Conservation (phyloP, 441 rosid genomes). For the Gossypium gossypioides region DNA sequence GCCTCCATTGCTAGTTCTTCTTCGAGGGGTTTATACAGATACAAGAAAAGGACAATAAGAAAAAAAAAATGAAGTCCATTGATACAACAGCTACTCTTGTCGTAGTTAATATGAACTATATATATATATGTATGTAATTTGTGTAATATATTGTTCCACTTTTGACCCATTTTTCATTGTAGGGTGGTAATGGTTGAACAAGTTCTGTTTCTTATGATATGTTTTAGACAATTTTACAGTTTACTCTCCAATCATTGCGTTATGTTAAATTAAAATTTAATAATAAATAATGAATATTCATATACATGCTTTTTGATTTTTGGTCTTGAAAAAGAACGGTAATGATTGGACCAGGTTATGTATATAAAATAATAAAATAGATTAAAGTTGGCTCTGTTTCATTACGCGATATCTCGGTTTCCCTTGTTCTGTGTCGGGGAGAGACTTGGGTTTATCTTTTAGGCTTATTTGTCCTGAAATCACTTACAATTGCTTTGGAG, state of each 20-base stretch:
- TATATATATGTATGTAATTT: background rate
- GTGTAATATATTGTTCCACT: background rate
- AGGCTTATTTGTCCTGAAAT: too few relatives aligned
- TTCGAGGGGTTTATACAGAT: conserved; percentile 4
- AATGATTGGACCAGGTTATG: background rate
- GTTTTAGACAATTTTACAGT: background rate
- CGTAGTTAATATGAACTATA: background rate
- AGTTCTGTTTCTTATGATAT: background rate
- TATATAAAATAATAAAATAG: background rate
- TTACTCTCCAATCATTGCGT: background rate
- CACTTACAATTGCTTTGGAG: too few relatives aligned
- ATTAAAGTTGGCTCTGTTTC: background rate
- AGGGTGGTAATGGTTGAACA: background rate
- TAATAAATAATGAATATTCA: background rate
- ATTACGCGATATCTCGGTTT: background rate
- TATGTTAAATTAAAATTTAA: background rate
- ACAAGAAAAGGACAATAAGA: background rate
- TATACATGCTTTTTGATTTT: background rate
- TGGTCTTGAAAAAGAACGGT: background rate
- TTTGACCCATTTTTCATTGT: background rate
- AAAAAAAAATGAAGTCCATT: background rate
- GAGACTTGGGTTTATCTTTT: background rate
- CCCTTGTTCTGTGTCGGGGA: background rate
- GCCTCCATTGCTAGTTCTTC: background rate
- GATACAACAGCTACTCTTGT: background rate